Evolutionary conservation across 2,329 filamentous ascomycete species (phyloP).

Genomic region (Xylaria sp.): DNA sequence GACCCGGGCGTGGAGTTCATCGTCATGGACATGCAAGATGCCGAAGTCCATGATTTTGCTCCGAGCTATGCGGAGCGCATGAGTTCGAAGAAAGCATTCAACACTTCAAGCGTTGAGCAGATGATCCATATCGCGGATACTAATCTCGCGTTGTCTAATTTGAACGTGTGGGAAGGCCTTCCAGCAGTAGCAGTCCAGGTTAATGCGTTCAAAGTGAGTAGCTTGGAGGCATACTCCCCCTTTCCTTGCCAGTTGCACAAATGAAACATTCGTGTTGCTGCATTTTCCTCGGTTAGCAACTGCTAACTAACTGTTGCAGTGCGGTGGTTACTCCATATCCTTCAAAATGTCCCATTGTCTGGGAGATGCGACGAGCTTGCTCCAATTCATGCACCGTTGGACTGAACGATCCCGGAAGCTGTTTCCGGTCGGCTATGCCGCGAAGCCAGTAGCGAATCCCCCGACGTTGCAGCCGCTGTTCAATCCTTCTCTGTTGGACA

Average conservation of each 20-base stretch:
- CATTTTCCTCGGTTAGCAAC: background rate
- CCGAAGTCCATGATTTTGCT: slow-evolving; percentile 29
- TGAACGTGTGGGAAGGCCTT: slow-evolving; percentile 28
- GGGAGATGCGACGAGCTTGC: slow-evolving; percentile 40
- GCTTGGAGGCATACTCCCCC: background rate
- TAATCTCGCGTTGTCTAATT: slow-evolving; percentile 32
- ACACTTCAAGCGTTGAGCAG: slow-evolving; percentile 33
- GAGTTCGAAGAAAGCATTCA: slow-evolving; percentile 30
- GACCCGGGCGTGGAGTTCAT: slow-evolving; percentile 41
- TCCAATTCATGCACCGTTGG: slow-evolving; percentile 41
- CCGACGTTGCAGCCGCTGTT: slow-evolving; percentile 29
- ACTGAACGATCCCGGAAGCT: slow-evolving; percentile 29
- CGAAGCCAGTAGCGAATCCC: background rate
- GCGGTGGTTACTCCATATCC: slow-evolving; percentile 38
- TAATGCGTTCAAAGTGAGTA: slow-evolving; percentile 18
- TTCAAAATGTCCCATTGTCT: slow-evolving; percentile 41
- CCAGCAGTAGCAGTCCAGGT: slow-evolving; percentile 37
- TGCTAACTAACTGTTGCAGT: slow-evolving; percentile 30
- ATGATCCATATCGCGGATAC: slow-evolving; percentile 32
- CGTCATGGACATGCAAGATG: slow-evolving; percentile 27
- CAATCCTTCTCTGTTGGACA: slow-evolving; percentile 37
- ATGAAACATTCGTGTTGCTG: background rate
- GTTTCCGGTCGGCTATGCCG: background rate
- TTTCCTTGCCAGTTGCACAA: too few relatives aligned
- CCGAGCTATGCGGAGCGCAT: slow-evolving; percentile 25